Percentiles rank a stretch among this genome's conserved stretches.
Conservation (phyloP, 2,329 filamentous ascomycete genomes). For the Fusarium sp. region DNA sequence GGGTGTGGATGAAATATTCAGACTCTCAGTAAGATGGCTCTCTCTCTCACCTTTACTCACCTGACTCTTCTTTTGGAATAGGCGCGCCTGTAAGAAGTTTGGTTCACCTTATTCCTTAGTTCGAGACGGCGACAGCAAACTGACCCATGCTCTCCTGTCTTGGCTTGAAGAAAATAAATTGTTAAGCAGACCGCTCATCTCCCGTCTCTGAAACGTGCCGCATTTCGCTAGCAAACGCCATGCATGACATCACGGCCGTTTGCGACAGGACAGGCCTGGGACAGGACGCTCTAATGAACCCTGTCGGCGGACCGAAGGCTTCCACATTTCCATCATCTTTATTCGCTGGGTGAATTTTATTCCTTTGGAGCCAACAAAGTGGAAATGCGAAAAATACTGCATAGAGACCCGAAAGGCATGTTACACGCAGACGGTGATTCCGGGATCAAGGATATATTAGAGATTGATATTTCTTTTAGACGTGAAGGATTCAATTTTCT, state of each 20-base stretch:
- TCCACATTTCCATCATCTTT: background rate
- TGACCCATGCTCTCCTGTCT: background rate
- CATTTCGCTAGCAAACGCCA: constrained; percentile 5
- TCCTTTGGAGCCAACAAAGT: background rate
- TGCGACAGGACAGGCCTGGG: background rate
- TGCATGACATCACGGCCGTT: constrained; percentile 23
- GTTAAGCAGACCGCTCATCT: constrained; percentile 38
- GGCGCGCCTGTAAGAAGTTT: background rate
- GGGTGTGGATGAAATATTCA: background rate
- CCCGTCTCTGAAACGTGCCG: constrained; percentile 12
- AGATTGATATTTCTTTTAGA: background rate
- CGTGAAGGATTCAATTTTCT: background rate
- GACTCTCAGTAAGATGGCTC: background rate
- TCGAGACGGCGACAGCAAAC: background rate
- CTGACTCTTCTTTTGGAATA: background rate
- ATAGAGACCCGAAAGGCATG: constrained; percentile 5
- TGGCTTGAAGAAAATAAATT: constrained; percentile 22
- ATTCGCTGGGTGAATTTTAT: background rate
- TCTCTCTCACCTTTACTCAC: background rate
- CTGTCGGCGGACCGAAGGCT: constrained; percentile 1
- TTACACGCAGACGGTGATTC: constrained; percentile 35
- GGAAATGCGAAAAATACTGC: background rate
- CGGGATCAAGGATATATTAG: constrained; percentile 3
- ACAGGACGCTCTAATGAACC: background rate
- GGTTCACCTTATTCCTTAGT: background rate